Evolutionary conservation across 2,329 filamentous ascomycete species (phyloP).

Genomic region (Pestalotiopsis sp.): DNA sequence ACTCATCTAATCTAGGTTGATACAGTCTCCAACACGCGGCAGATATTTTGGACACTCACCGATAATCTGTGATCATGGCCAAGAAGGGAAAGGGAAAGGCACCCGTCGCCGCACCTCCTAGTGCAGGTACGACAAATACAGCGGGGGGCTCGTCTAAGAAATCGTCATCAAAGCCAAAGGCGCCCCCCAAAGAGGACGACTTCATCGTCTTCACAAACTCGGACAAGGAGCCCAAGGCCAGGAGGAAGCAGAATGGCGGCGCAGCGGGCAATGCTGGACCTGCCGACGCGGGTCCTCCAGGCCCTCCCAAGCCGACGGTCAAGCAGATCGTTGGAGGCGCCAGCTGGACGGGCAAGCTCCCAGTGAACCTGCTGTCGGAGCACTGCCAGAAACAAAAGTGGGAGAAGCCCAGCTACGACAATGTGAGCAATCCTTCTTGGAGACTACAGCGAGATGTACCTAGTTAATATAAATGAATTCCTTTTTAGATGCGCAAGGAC

Average conservation of each 20-base stretch:
- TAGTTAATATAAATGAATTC: slow-evolving; percentile 24
- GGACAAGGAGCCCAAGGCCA: slow-evolving; percentile 55
- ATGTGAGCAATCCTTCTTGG: slow-evolving; percentile 49
- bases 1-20: not conserved
- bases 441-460: slow-evolving; percentile 19
- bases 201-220: slow-evolving; percentile 61
- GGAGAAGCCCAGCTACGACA: slow-evolving; percentile 91
- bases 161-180: slow-evolving; percentile 31
- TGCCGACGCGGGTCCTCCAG: slow-evolving; percentile 37
- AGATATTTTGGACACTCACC: not conserved
- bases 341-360: slow-evolving; percentile 97
- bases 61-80: slow-evolving; percentile 40
- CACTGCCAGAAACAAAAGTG: slow-evolving; percentile 96
- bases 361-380: slow-evolving; percentile 90
- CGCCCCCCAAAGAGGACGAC: slow-evolving; percentile 47
- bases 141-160: slow-evolving; percentile 33
- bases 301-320: slow-evolving; percentile 62
- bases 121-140: slow-evolving; percentile 26
- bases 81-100: slow-evolving; percentile 59
- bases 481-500: slow-evolving; percentile 37
- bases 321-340: slow-evolving; percentile 89
- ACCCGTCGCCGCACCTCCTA: slow-evolving; percentile 37
- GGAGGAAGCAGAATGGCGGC: slow-evolving; percentile 36
- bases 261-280: slow-evolving; percentile 24
- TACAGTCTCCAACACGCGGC: not conserved